phyloP scores from a whole-genome alignment of 805 yeast genomes.

The Scheffersomyces coipomensis region DNA sequence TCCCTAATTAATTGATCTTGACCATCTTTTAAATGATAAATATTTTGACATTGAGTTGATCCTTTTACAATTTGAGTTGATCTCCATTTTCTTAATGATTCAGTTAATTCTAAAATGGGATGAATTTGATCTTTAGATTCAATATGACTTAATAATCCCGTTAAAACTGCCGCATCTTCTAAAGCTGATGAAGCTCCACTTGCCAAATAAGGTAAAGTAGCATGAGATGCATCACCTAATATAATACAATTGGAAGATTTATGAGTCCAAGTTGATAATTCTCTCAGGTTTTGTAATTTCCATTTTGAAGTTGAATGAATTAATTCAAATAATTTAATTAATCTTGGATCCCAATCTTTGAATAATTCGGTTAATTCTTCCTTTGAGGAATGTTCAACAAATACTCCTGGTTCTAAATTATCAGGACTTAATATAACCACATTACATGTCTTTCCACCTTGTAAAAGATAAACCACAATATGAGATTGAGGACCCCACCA shows the following conservation, averaged over 20 bases:
- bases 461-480: constrained; percentile 23
- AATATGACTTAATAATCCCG: constrained; percentile 15
- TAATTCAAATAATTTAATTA: constrained; percentile 16
- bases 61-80: constrained; percentile 23
- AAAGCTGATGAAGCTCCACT: constrained; percentile 33
- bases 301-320: constrained; percentile 20
- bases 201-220: constrained; percentile 33
- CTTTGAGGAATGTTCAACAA: constrained; percentile 16
- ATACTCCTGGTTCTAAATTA: constrained; percentile 16
- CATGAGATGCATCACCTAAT: constrained; percentile 35
- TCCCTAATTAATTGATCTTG: constrained; percentile 22
- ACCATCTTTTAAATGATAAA: constrained; percentile 28
- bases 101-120: constrained; percentile 12
- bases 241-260: constrained; percentile 22
- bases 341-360: constrained; percentile 25
- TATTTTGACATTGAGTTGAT: constrained; percentile 13
- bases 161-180: constrained; percentile 30
- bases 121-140: constrained; percentile 16
- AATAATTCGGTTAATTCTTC: constrained; percentile 21
- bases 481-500: constrained; percentile 31
- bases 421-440: constrained; percentile 29
- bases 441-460: constrained; percentile 23
- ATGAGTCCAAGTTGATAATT: constrained; percentile 24
- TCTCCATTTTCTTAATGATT: constrained; percentile 19
- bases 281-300: constrained; percentile 22